Percentiles rank a stretch among this genome's conserved stretches.
Conservation (phyloP, 495 filamentous ascomycete species). For the Lasiosphaeris hirsuta region DNA sequence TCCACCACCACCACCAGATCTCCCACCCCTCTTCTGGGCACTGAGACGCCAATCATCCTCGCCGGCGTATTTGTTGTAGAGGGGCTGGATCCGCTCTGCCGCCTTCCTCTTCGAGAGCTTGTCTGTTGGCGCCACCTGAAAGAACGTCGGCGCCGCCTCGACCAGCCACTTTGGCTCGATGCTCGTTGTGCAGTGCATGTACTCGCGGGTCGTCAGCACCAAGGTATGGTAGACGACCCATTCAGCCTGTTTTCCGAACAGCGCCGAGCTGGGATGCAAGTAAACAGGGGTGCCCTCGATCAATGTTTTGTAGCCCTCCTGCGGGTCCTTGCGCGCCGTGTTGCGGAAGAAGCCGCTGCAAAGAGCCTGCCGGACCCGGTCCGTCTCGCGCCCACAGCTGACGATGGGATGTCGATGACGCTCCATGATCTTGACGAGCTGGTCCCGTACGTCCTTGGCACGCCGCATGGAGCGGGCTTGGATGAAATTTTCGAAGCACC, state of each 20-base stretch:
- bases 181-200: constrained; percentile 88
- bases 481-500: constrained; percentile 98
- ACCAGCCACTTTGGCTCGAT: constrained; percentile 94
- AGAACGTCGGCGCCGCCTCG: constrained; percentile 94
- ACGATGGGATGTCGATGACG: constrained; percentile 77
- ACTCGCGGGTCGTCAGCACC: constrained; percentile 92
- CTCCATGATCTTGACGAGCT: constrained; percentile 89
- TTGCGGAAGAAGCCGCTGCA: constrained; percentile 96
- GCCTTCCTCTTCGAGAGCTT: constrained; percentile 86
- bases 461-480: constrained; percentile 83
- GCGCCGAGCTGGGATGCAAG: constrained; percentile 82
- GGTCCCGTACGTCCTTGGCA: constrained; percentile 86
- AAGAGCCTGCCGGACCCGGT: constrained; percentile 84
- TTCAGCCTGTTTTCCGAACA: constrained; percentile 94
- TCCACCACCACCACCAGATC: constrained; percentile 82
- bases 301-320: constrained; percentile 94
- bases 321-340: constrained; percentile 88
- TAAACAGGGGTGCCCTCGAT: constrained; percentile 94
- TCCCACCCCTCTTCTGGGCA: constrained; percentile 81
- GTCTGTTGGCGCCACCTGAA: constrained; percentile 92
- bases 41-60: constrained; percentile 93
- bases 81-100: constrained; percentile 87
- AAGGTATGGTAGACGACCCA: constrained; percentile 90
- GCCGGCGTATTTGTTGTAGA: constrained; percentile 83
- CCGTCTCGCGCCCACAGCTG: constrained; percentile 81